These are phyloP conservation scores for Immersiella caudata DNA, from an alignment of 495 filamentous ascomycete species.

Conservation along the genomic window DNA sequence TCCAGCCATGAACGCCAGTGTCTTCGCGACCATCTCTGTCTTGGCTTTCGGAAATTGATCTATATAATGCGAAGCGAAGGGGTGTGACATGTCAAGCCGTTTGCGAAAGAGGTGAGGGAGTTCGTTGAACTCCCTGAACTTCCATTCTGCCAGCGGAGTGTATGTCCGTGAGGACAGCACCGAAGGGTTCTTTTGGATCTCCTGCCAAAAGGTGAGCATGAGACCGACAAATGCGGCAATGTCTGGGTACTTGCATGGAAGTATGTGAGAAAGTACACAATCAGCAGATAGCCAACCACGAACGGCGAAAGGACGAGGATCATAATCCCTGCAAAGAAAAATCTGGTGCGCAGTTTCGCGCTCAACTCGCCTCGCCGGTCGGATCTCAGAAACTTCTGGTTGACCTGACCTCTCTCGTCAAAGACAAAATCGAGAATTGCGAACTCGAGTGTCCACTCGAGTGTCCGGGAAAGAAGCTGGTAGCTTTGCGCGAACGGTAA, in stretches of 20 bases:
- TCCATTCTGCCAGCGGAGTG: constrained; percentile 94
- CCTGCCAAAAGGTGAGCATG: constrained; percentile 48
- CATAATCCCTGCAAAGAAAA: constrained; percentile 80
- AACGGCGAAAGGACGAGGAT: constrained; percentile 85
- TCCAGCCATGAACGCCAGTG: constrained; percentile 84
- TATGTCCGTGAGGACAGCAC: constrained; percentile 78
- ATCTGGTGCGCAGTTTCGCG: constrained; percentile 70
- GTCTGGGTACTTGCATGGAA: constrained; percentile 66
- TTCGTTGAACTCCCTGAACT: constrained; percentile 98
- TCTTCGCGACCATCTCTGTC: constrained; percentile 76
- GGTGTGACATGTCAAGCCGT: constrained; percentile 90
- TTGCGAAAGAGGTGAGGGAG: constrained; percentile 88
- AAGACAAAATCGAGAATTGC: constrained; percentile 94
- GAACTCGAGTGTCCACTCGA: constrained; percentile 87
- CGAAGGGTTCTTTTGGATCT: constrained; percentile 91
- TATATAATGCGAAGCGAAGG: constrained; percentile 87
- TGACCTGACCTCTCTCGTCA: constrained; percentile 80
- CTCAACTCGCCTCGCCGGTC: constrained; percentile 78
- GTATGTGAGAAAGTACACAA: constrained; percentile 89
- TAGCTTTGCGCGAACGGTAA: constrained; percentile 79
- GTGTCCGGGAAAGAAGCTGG: constrained; percentile 75
- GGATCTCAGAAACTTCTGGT: constrained; percentile 79
- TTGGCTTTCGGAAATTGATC: constrained; percentile 97
- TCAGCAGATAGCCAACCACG: constrained; percentile 75
- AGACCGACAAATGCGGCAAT: background rate